Base-by-base conservation (phyloP, 2,329 filamentous ascomycete species). In the Xylaria sp. region DNA sequence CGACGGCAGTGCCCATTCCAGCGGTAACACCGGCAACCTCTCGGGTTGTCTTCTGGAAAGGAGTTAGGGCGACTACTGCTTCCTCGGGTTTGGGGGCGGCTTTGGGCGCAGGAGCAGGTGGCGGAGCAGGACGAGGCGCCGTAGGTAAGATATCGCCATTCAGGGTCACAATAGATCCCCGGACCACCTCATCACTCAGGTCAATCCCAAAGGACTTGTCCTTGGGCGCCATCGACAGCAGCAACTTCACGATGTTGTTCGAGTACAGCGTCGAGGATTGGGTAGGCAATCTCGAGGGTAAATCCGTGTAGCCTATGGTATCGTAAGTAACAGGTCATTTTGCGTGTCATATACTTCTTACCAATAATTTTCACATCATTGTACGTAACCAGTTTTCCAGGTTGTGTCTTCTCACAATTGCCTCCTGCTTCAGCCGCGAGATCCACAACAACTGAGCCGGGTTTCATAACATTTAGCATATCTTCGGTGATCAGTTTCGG, bases 211-310 rank as follows among this genome's bases (percentile, higher is more conserved):
- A 97, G 44, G 90, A 87, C 71, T 93, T 93, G 2, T 93, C 89
- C 67, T 91, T 87, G 0, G 93, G 92, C 1, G 89, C 81, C 85
- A 97, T 93, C 0, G 93, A 96, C 10, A 97, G 85, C 33, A 97
- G 83, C 66, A 94, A 92, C 77, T 97, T 97, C 73, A 91, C 94
- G 75, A 97, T 94, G 77, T 97, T 97, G 85, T 97, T 97, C 2
- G 93, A 96, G 80, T 97, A 97, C 23, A 97, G 83, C 0, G 93
- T 97, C 0, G 93, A 97, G 0, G 93, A 93, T 79, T 97, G 94
- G 0, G 93, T 97, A 0, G 94, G 93, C 1, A 97, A 85, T 54
- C 93, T 88, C 38, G 93, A 97, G 0, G 94, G 93, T 33, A 97
- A 85, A 80, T 97, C 93, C 51, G 93, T 97, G 79, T 97, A 97